Evolutionary conservation across 192 early-diverging fungal genomes (phyloP).

Genomic region (Coemansia umbellata): DNA sequence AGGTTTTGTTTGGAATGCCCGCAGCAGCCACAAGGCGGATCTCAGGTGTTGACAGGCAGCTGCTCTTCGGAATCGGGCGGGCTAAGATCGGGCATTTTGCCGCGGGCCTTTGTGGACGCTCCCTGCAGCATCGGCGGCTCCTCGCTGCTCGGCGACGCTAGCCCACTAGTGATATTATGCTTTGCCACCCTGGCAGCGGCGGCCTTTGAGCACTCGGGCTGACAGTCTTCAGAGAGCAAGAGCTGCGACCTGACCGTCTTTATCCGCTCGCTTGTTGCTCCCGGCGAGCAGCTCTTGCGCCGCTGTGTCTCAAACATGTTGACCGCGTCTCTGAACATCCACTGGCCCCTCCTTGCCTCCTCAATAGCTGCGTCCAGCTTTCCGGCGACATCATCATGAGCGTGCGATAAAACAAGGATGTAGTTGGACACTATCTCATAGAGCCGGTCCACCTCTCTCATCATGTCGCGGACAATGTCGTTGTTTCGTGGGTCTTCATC

Average conservation of each 20-base stretch:
- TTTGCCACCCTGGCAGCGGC: background rate
- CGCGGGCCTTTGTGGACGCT: conserved; percentile 18
- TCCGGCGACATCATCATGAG: background rate
- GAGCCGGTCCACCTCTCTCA: conserved; percentile 1
- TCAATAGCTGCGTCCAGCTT: conserved; percentile 7
- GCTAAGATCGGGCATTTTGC: conserved; percentile 26
- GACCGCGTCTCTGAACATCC: background rate
- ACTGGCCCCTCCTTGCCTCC: conserved; percentile 1
- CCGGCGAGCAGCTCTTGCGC: no score
- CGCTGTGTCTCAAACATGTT: conserved; percentile 12
- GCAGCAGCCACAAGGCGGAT: no score
- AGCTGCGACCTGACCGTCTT: no score
- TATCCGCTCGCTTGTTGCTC: no score
- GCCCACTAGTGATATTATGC: no score
- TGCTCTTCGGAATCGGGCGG: background rate
- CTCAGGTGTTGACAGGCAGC: no score
- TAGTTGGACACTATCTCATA: conserved; percentile 4
- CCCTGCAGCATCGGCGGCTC: background rate
- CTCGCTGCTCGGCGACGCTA: no score
- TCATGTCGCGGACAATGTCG: conserved; percentile 12
- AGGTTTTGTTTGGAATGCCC: no score
- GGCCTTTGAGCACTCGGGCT: conserved; percentile 5
- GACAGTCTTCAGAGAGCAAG: no score
- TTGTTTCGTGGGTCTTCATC: conserved; percentile 24
- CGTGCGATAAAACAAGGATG: background rate